These are phyloP conservation scores for Dendrobium chrysotoxum DNA, from an alignment of 106 monocot genomes.

Conservation along the genomic window DNA sequence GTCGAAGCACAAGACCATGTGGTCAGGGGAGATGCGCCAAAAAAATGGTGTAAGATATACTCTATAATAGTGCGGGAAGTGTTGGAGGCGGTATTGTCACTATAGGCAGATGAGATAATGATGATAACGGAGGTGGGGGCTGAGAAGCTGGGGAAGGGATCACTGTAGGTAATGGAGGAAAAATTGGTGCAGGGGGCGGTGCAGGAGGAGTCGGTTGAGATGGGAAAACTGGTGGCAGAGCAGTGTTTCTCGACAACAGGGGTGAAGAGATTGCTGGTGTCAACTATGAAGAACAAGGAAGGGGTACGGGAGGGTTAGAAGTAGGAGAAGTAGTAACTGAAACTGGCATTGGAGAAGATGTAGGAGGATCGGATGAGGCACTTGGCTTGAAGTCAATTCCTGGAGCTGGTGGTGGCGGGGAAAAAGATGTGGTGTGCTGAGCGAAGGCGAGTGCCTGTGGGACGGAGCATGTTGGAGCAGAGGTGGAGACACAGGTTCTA, in stretches of 20 bases:
- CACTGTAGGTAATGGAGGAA: neutral
- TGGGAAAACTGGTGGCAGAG: constrained; percentile 1
- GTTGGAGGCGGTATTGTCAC: neutral
- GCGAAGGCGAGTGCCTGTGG: no score
- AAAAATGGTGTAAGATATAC: no score
- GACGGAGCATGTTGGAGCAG: no score
- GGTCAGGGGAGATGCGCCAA: no score
- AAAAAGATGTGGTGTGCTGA: no score
- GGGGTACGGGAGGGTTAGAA: constrained; percentile 16
- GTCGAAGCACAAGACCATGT: no score
- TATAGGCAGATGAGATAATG: constrained; percentile 2
- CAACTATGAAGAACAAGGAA: neutral
- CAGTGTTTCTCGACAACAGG: neutral
- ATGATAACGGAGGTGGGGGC: constrained; percentile 13
- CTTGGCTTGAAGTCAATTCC: neutral
- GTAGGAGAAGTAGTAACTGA: constrained; percentile 9
- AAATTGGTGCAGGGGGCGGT: neutral
- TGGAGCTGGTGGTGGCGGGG: constrained; percentile 6
- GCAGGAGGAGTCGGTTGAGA: neutral
- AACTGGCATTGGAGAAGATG: constrained; percentile 16
- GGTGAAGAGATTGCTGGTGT: constrained; percentile 8
- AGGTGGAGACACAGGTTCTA: no score
- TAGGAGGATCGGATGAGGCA: constrained; percentile 12
- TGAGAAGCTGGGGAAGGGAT: constrained; percentile 9
- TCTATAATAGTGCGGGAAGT: no score